A percentile compares a stretch with the other conserved stretches of the same genome.
phyloP scores from a whole-genome alignment of 352 stramenopile genomes.

The Phytophthora podocarpi region DNA sequence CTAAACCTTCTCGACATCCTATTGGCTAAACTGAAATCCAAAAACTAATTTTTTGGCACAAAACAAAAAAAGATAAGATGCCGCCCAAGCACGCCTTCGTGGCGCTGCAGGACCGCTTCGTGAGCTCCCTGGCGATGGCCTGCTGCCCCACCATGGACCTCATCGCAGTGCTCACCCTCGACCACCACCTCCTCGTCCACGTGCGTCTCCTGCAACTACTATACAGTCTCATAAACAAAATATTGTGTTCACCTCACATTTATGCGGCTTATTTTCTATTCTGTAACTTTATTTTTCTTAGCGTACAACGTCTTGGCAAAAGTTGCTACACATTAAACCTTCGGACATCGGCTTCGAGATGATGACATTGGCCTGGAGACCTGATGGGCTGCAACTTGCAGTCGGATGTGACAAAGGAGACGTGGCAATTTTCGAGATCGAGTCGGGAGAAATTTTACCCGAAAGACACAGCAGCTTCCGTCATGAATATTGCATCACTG shows the following conservation, averaged over 20 bases:
- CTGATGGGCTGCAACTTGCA: slow-evolving; percentile 64
- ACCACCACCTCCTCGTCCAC: slow-evolving; percentile 74
- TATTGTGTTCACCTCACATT: too few relatives aligned
- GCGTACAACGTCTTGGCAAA: slow-evolving; percentile 81
- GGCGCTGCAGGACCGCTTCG: slow-evolving; percentile 76
- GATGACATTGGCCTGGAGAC: slow-evolving; percentile 61
- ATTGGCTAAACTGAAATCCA: too few relatives aligned
- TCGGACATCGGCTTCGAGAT: slow-evolving; percentile 65
- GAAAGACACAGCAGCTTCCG: slow-evolving; percentile 40
- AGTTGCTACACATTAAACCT: slow-evolving; percentile 69
- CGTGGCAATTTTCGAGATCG: slow-evolving; percentile 73
- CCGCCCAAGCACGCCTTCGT: slow-evolving; percentile 50
- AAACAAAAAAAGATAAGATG: slow-evolving; percentile 6
- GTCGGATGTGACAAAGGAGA: slow-evolving; percentile 74
- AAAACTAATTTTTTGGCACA: neutral
- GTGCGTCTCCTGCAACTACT: slow-evolving; percentile 52
- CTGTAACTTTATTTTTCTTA: slow-evolving; percentile 19
- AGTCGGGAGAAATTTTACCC: slow-evolving; percentile 41
- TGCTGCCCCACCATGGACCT: slow-evolving; percentile 86
- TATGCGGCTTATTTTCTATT: too few relatives aligned
- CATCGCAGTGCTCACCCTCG: slow-evolving; percentile 67
- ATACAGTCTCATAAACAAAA: too few relatives aligned
- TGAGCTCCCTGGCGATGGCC: slow-evolving; percentile 47
- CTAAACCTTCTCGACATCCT: too few relatives aligned
- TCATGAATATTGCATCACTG: slow-evolving; percentile 51